Base-by-base conservation (phyloP, 768 basidiomycete genomes). In the Termitomyces sp. region DNA sequence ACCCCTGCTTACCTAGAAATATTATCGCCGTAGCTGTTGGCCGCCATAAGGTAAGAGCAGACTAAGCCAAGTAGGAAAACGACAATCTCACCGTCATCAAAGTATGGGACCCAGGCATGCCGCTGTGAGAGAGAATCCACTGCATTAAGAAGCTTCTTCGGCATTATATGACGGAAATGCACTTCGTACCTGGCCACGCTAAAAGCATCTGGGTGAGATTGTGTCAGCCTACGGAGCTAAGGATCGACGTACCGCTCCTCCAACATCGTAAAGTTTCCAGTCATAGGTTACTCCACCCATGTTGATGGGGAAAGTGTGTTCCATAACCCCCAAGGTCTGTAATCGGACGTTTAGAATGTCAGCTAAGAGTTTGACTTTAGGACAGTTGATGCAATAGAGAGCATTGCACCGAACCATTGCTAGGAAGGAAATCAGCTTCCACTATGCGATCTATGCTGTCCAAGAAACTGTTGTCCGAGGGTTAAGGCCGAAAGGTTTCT, bases 211-310 rank as follows among this genome's bases (percentile, higher is more conserved):
- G 49, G 22, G 40, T 56, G 36, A 50, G 33, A 38, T 46, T 60
- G 33, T 64, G 22, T 55, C 33, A 24, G n/a, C 42, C 59, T 32
- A 59, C 3, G 48, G 60, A 48, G 65, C 35, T 42, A 55, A 20
- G 18, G 55, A 65, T 57, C 50, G 50, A 79, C 89, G 70, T 69
- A 92, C 88, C 55, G 89, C 88, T 50, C 92, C 92, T 44, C 91
- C 91, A 40, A 94, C 91, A 70, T 94, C 92, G 70, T 89, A 94
- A 58, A 93, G 76, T 60, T 86, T 83, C 91, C 91, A 93, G 57
- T 86, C 82, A 68, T 89, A 90, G 46, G 79, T 79, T 59, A 77
- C 79, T 3, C 87, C 86, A 44, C 81, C 84, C 63, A 86, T 81
- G 60, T 80, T 79, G 61, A 92, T 84, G 59, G 86, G 82, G 70